phyloP scores from a whole-genome alignment of 495 filamentous ascomycete genomes.

The Xylaria intraflava region DNA sequence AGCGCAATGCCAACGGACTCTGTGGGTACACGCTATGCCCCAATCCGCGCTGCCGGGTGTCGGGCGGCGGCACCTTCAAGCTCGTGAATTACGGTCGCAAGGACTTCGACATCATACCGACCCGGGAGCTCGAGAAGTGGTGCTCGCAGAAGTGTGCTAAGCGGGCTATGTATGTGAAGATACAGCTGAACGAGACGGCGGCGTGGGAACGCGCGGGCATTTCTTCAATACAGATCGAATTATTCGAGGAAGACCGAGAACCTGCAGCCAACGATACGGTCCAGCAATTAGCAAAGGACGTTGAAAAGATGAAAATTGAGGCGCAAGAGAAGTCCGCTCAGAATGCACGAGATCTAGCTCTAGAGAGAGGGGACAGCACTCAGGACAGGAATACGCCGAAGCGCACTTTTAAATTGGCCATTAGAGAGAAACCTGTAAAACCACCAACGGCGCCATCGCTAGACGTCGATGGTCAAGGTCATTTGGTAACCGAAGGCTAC shows the following conservation, averaged over 20 bases:
- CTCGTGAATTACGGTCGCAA: constrained; percentile 39
- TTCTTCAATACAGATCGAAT: constrained; percentile 39
- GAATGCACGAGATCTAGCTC: constrained; percentile 40
- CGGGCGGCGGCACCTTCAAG: constrained; percentile 43
- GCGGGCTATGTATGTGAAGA: constrained; percentile 73
- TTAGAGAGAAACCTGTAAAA: constrained; percentile 43
- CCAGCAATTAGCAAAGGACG: constrained; percentile 21
- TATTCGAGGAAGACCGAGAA: constrained; percentile 46
- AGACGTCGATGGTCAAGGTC: constrained; percentile 25
- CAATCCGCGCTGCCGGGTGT: constrained; percentile 40
- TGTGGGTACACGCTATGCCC: constrained; percentile 84
- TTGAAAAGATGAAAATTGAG: constrained; percentile 36
- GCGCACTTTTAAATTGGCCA: constrained; percentile 30
- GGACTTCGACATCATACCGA: constrained; percentile 50
- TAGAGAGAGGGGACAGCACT: constrained; percentile 47
- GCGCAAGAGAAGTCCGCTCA: constrained; percentile 26
- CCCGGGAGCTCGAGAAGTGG: constrained; percentile 73
- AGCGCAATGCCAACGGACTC: constrained; percentile 68
- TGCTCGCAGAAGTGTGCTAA: constrained; percentile 74
- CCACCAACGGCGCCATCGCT: constrained; percentile 29
- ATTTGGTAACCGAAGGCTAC: constrained; percentile 45
- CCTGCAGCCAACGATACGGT: constrained; percentile 7
- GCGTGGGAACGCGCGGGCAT: constrained; percentile 62
- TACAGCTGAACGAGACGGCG: constrained; percentile 73
- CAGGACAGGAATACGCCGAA: constrained; percentile 1